Evolutionary conservation across 805 yeast genomes (phyloP), one percentile per base, ranked within the genome.

Genomic region (Saccharomycopsis selenospora): DNA sequence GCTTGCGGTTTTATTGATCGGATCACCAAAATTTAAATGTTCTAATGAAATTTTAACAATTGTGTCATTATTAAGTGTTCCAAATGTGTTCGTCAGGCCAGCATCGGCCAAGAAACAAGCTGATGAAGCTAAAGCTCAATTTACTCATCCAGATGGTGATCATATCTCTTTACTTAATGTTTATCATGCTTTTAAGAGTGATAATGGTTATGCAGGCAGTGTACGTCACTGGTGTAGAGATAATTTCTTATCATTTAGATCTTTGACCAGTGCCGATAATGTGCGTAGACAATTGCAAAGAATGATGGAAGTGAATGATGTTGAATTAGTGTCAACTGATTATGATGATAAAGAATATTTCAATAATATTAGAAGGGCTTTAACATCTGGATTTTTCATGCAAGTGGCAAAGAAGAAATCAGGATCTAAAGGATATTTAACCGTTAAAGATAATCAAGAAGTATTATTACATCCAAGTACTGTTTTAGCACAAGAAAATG

Each of bases 361-460:
- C 65, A 80, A 76, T 57, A 84, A 87, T 59, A 81, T 93, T 55
- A 75, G 95, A 49, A 85, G 84, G 64, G 96, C 98, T 0, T 67
- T 93, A 50, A 75, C 87, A 3, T 77, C 87, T n/a, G 99, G 99
- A 1, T 90, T 89, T 65, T 93, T 93, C 71, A 90, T 93, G 98
- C 99, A 93, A 70, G 95, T 86, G 48, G 98, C 97, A 28, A 93
- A 90, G 69, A 87, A 86, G 71, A 80, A 79, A 69, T 77, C 85
- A n/a, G 81, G 87, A 33, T 72, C 75, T 22, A 84, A 82, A 59
- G 90, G 86, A n/a, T 91, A 84, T 64, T 75, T 85, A 57, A 93
- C 99, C 0, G 85, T 90, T 45, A 89, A 89, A 66, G 99, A 93
- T 66, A 89, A 90, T 61, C 99, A 93, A 70, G 98, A 91, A 54